Evolutionary conservation across 345 rosid species (phyloP).

Genomic region (Ceriops decandra): DNA sequence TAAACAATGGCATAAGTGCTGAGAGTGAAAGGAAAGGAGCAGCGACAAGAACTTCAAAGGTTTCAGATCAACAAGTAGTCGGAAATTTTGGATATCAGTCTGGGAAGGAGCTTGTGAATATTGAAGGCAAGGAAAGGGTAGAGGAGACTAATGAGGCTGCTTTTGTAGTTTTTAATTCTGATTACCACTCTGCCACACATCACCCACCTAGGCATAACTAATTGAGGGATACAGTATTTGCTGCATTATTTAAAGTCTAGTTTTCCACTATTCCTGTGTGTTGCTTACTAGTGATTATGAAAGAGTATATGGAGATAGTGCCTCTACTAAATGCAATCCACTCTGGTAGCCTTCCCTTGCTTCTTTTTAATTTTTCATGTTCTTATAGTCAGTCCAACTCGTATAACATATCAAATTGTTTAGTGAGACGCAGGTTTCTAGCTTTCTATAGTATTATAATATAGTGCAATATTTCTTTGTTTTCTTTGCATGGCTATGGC

Average conservation of each 20-base stretch:
- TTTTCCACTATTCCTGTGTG: no score
- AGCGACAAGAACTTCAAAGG: not conserved
- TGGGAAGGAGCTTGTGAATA: not conserved
- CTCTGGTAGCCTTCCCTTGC: no score
- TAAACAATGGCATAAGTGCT: not conserved
- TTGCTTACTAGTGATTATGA: no score
- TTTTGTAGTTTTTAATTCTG: conserved; percentile 65
- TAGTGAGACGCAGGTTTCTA: no score
- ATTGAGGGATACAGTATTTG: not conserved
- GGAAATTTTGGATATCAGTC: not conserved
- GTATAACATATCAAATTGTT: no score
- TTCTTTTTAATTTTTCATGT: no score
- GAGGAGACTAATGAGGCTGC: conserved; percentile 36
- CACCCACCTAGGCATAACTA: conserved; percentile 82
- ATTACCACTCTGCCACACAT: conserved; percentile 66
- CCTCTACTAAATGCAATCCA: no score
- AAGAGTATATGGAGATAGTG: no score
- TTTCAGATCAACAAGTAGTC: not conserved
- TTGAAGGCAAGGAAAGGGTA: conserved; percentile 2
- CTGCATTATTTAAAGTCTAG: not conserved
- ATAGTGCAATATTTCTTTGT: no score
- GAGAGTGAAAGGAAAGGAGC: conserved; percentile 14
- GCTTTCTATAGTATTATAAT: no score
- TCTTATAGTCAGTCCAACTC: no score
- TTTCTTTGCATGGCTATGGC: no score